These are phyloP conservation scores for Nakataea oryzae DNA, from an alignment of 2,329 filamentous ascomycete species.

Conservation along the genomic window DNA sequence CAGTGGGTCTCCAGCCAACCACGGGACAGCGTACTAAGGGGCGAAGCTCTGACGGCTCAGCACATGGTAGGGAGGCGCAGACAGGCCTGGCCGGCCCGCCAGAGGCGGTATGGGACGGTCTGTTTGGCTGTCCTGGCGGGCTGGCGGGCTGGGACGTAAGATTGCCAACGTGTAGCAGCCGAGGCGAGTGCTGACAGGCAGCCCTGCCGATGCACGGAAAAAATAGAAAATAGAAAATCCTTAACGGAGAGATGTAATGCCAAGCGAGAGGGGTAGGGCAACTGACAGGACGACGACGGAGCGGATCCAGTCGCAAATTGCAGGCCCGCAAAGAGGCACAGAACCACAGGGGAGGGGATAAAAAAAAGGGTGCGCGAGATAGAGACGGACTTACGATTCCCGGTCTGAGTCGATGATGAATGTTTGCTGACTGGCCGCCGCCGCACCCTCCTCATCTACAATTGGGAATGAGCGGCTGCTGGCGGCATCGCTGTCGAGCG, in stretches of 20 bases:
- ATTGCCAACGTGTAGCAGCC: neutral
- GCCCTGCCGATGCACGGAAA: neutral
- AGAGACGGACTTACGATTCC: constrained; percentile 14
- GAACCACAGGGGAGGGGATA: too few species aligned
- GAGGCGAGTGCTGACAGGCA: neutral
- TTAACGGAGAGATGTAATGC: neutral
- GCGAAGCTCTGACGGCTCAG: neutral
- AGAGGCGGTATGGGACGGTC: neutral
- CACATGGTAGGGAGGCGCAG: neutral
- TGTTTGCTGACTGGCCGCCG: neutral
- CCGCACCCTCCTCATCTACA: constrained; percentile 9
- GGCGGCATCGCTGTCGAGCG: constrained; percentile 23
- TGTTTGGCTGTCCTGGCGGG: too few species aligned
- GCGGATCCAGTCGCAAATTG: too few species aligned
- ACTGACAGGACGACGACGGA: neutral
- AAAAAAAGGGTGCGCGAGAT: neutral
- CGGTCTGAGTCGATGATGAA: constrained; percentile 25
- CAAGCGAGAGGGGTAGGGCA: neutral
- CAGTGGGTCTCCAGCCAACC: neutral
- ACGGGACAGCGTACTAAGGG: neutral
- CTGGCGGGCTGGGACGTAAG: neutral
- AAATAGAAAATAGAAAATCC: neutral
- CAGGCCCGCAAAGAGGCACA: too few species aligned
- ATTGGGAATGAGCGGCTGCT: constrained; percentile 14
- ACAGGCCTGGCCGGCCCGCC: too few species aligned